Conservation (phyloP, 768 basidiomycete species). For the Boletus rex-veris region DNA sequence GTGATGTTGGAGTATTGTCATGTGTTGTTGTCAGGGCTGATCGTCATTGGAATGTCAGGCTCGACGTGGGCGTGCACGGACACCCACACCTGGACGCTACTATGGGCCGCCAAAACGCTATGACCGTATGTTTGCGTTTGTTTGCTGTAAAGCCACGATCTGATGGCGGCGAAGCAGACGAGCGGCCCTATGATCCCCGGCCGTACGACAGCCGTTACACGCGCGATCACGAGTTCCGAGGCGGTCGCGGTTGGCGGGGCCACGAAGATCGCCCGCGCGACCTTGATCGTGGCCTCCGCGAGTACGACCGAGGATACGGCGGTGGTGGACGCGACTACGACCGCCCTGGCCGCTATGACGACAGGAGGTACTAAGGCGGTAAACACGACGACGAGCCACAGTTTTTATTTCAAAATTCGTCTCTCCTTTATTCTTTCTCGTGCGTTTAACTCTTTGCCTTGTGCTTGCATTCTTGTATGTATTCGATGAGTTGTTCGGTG, state of each 20-base stretch:
- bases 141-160: not conserved
- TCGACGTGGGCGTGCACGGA: constrained; percentile 83
- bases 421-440: not conserved
- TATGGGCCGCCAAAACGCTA: constrained; percentile 86
- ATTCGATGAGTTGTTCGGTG: constrained; percentile 17
- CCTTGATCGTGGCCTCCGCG: constrained; percentile 39
- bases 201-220: constrained; percentile 88
- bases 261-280: constrained; percentile 33
- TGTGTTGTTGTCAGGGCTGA: not conserved
- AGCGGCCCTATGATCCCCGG: constrained; percentile 88
- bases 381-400: not conserved
- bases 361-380: constrained; percentile 39
- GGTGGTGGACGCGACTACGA: constrained; percentile 35
- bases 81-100: constrained; percentile 93
- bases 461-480: constrained; percentile 18
- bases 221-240: constrained; percentile 57
- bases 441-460: not conserved
- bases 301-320: constrained; percentile 36
- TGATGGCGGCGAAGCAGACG: constrained; percentile 42
- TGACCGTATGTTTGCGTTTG: constrained; percentile 46
- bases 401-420: constrained; percentile 3
- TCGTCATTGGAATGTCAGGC: constrained; percentile 46
- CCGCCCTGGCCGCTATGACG: constrained; percentile 40
- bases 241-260: constrained; percentile 28
- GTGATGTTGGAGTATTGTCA: constrained; percentile 34